Percentiles rank a stretch among this genome's conserved stretches.
These are phyloP conservation scores for Leccinum aurantiacum DNA, from an alignment of 768 basidiomycete genomes.

Conservation along the genomic window DNA sequence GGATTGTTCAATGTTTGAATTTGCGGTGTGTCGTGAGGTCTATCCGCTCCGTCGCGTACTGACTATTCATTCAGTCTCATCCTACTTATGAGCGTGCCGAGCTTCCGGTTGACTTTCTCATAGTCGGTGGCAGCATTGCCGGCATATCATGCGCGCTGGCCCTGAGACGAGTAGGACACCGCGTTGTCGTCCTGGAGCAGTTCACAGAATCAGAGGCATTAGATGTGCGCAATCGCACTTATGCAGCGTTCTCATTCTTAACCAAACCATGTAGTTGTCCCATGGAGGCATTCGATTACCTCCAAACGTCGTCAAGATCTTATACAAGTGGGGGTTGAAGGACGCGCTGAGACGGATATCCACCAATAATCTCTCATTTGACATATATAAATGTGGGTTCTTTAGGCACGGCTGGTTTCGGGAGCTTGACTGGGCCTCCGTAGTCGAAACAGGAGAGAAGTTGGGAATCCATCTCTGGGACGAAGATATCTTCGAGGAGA, in stretches of 20 bases:
- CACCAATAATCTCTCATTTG: slow-evolving; percentile 20
- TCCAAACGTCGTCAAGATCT: slow-evolving; percentile 57
- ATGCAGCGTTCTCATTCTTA: neutral
- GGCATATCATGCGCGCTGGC: slow-evolving; percentile 58
- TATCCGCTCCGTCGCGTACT: neutral
- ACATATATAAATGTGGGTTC: slow-evolving; percentile 31
- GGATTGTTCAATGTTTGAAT: slow-evolving; percentile 3
- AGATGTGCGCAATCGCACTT: slow-evolving; percentile 28
- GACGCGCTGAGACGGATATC: slow-evolving; percentile 41
- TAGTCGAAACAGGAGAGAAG: slow-evolving; percentile 45
- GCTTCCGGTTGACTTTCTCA: slow-evolving; percentile 38
- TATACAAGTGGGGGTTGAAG: slow-evolving; percentile 56
- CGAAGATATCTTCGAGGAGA: slow-evolving; percentile 46
- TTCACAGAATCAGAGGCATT: slow-evolving; percentile 39
- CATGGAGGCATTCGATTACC: slow-evolving; percentile 48
- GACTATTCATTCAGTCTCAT: slow-evolving; percentile 12
- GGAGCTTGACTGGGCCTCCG: slow-evolving; percentile 8
- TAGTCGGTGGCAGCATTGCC: slow-evolving; percentile 53
- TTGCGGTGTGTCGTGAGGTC: slow-evolving; percentile 10
- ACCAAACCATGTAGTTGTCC: slow-evolving; percentile 11
- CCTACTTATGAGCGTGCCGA: slow-evolving; percentile 14
- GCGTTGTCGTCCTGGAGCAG: slow-evolving; percentile 57
- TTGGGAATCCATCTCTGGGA: slow-evolving; percentile 49
- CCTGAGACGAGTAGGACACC: slow-evolving; percentile 57
- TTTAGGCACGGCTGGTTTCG: neutral